Evolutionary conservation across 805 yeast genomes (phyloP).

Genomic region (Teunomyces cretensis): DNA sequence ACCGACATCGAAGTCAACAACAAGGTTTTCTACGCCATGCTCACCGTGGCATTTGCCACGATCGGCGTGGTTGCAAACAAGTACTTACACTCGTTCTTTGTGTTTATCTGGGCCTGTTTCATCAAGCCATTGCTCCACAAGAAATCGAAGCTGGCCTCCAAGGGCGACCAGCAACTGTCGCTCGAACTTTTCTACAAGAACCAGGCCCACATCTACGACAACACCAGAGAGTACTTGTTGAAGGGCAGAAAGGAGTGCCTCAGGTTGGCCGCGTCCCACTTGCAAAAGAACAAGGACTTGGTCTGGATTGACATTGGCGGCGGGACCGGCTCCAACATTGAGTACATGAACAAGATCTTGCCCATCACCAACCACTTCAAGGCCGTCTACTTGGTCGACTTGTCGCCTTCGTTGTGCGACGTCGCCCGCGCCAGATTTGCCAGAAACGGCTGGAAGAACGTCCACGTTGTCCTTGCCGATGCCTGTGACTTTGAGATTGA

Average conservation of each 20-base stretch:
- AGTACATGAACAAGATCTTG: constrained; percentile 61
- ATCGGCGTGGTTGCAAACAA: constrained; percentile 3
- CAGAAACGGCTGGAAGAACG: constrained; percentile 48
- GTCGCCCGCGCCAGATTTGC: constrained; percentile 63
- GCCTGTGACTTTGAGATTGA: constrained; percentile 66
- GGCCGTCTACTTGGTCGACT: constrained; percentile 70
- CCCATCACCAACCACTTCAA: constrained; percentile 51
- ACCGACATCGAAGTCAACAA: not conserved
- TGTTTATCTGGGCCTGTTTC: constrained; percentile 53
- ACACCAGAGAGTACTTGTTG: constrained; percentile 63
- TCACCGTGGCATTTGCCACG: not conserved
- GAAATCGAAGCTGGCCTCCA: constrained; percentile 18
- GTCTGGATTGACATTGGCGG: constrained; percentile 85
- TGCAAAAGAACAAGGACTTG: constrained; percentile 42
- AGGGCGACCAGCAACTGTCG: constrained; percentile 52
- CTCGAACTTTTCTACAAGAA: constrained; percentile 71
- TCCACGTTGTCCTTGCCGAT: constrained; percentile 68
- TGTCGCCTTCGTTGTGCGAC: constrained; percentile 74
- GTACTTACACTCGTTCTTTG: constrained; percentile 19
- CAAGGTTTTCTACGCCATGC: not conserved
- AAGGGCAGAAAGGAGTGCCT: constrained; percentile 71
- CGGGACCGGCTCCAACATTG: constrained; percentile 83
- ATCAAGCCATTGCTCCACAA: constrained; percentile 52
- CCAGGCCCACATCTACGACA: constrained; percentile 76
- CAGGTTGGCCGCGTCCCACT: constrained; percentile 57